Evolutionary conservation across 306 rosid species (phyloP).

Genomic region (Alnus rubra): DNA sequence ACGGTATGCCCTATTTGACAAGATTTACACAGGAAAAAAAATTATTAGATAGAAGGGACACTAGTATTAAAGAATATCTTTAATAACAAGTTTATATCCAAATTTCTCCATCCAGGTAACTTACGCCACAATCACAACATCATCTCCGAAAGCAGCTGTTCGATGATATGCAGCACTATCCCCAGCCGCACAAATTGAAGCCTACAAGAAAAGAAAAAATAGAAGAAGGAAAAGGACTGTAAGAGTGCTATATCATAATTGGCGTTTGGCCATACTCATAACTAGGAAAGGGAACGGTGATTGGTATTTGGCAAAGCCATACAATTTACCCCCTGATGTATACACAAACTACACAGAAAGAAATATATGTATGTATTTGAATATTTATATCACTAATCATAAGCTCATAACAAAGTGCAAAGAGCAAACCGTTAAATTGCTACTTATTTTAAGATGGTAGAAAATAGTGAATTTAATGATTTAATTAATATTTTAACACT

Average conservation of each 20-base stretch:
- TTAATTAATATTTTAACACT: no score
- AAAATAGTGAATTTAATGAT: no score
- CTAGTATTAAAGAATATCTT: neutral
- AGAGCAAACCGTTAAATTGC: no score
- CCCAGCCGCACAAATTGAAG: slow-evolving; percentile 68
- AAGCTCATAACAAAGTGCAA: no score
- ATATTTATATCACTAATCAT: no score
- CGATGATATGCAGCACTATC: slow-evolving; percentile 40
- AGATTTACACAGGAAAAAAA: slow-evolving; percentile 14
- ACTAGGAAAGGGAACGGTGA: no score
- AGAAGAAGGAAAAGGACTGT: neutral
- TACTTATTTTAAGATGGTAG: no score
- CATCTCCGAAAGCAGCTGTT: slow-evolving; percentile 62
- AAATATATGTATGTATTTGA: no score
- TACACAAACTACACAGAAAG: no score
- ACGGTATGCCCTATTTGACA: slow-evolving; percentile 63
- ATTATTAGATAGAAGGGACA: neutral
- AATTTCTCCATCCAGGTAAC: slow-evolving; percentile 23
- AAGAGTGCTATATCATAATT: neutral
- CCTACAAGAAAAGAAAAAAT: slow-evolving; percentile 32
- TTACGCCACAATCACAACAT: slow-evolving; percentile 90
- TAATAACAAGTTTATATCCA: neutral
- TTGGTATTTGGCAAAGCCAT: no score
- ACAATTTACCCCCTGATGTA: no score
- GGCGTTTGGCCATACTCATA: no score